Conservation (phyloP, 2,329 filamentous ascomycete species). For the Moelleriella libera region DNA sequence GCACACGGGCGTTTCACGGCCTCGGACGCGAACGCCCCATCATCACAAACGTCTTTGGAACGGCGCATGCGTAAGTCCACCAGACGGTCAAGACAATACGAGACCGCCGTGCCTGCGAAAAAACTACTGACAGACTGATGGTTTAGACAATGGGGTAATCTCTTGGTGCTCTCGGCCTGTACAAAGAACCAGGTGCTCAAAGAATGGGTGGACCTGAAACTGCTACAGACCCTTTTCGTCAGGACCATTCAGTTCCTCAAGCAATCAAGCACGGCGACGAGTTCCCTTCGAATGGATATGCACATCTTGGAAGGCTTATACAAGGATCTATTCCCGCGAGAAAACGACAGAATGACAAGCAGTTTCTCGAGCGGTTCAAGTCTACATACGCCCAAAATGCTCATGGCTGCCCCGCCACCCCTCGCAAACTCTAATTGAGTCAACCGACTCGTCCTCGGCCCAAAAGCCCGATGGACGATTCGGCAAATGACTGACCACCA, state of each 20-base stretch:
- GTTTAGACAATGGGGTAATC: conserved; percentile 84
- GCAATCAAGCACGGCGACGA: conserved; percentile 56
- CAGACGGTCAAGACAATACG: too few relatives aligned
- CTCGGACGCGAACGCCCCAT: conserved; percentile 54
- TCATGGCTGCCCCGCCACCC: conserved; percentile 6
- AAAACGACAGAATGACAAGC: conserved; percentile 15
- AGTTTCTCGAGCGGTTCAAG: conserved; percentile 29
- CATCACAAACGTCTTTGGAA: conserved; percentile 93
- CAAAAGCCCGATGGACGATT: not conserved
- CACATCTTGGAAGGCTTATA: conserved; percentile 52
- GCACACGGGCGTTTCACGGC: conserved; percentile 67
- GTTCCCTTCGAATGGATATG: conserved; percentile 60
- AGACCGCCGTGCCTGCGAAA: not conserved
- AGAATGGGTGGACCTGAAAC: conserved; percentile 38
- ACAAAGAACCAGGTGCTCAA: conserved; percentile 52
- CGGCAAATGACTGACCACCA: too few relatives aligned
- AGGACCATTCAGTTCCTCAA: conserved; percentile 67
- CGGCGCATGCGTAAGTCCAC: conserved; percentile 75
- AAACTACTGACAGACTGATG: not conserved
- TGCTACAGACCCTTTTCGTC: conserved; percentile 46
- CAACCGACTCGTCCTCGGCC: not conserved
- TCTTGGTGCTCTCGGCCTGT: conserved; percentile 76
- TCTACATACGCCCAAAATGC: conserved; percentile 9
- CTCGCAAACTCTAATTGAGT: not conserved
- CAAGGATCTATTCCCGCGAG: conserved; percentile 23